These are phyloP conservation scores for Imleria badia DNA, from an alignment of 768 basidiomycete species.

Conservation along the genomic window DNA sequence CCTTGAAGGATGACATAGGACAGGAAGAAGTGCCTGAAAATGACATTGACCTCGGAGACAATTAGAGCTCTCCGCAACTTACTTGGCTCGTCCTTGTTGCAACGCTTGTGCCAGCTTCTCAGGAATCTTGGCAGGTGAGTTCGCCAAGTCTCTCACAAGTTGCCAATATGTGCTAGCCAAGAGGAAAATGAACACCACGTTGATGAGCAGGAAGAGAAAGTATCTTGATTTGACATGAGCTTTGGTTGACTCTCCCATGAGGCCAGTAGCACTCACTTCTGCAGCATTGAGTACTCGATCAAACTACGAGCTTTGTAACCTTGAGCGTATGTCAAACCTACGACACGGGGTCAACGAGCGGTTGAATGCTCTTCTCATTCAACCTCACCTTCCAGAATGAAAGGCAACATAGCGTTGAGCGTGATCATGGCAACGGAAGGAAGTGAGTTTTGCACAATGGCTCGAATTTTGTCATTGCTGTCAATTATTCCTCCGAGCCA, in stretches of 20 bases:
- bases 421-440: slow-evolving; percentile 89
- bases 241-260: not conserved
- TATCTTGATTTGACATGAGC: slow-evolving; percentile 56
- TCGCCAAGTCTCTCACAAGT: slow-evolving; percentile 86
- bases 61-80: slow-evolving; percentile 7
- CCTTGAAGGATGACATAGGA: slow-evolving; percentile 86
- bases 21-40: slow-evolving; percentile 71
- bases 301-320: slow-evolving; percentile 88
- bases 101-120: slow-evolving; percentile 88
- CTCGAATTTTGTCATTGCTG: slow-evolving; percentile 72
- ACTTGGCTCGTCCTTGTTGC: slow-evolving; percentile 74
- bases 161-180: slow-evolving; percentile 91
- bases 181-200: slow-evolving; percentile 93
- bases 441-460: slow-evolving; percentile 91
- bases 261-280: slow-evolving; percentile 60
- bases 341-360: slow-evolving; percentile 31
- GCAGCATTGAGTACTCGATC: slow-evolving; percentile 90
- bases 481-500: slow-evolving; percentile 88
- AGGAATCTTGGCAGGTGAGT: slow-evolving; percentile 91
- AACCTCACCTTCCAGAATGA: slow-evolving; percentile 76
- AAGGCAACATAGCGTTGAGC: slow-evolving; percentile 86
- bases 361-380: not conserved
- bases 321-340: slow-evolving; percentile 78
- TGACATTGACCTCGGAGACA: slow-evolving; percentile 12
- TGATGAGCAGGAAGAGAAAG: slow-evolving; percentile 87